Evolutionary conservation across 306 rosid genomes (phyloP).

Genomic region (Rosa multiflora): DNA sequence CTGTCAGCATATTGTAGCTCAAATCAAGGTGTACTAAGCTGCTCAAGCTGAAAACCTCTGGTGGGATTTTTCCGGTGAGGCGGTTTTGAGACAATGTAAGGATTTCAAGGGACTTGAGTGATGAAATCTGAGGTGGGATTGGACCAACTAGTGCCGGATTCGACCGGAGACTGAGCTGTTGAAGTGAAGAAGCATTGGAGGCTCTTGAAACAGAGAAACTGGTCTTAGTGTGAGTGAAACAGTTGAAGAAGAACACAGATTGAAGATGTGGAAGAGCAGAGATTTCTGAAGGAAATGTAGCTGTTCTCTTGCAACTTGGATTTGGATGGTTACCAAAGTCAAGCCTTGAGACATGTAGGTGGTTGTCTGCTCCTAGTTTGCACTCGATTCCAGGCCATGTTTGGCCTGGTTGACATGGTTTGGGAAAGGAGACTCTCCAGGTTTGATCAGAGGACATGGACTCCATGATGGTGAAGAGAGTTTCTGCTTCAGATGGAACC

Average conservation of each 20-base stretch:
- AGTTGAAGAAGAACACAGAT: constrained; percentile 49
- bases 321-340: constrained; percentile 50
- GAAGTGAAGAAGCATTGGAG: constrained; percentile 36
- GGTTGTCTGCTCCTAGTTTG: constrained; percentile 27
- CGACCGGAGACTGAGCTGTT: constrained; percentile 50
- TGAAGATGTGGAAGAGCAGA: constrained; percentile 45
- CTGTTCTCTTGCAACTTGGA: constrained; percentile 43
- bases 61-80: constrained; percentile 36
- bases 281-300: constrained; percentile 42
- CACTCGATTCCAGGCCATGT: constrained; percentile 55
- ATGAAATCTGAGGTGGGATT: constrained; percentile 47
- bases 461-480: constrained; percentile 52
- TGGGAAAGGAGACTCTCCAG: constrained; percentile 47
- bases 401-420: constrained; percentile 40
- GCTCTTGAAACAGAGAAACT: constrained; percentile 21
- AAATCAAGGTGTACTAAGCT: constrained; percentile 49
- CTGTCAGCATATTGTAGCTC: constrained; percentile 50
- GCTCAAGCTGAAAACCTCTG: constrained; percentile 27
- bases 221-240: constrained; percentile 44
- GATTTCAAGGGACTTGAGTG: constrained; percentile 40
- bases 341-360: constrained; percentile 46
- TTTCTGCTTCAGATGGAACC: constrained; percentile 42
- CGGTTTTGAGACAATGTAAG: constrained; percentile 54
- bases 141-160: constrained; percentile 42
- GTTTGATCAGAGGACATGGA: constrained; percentile 48